Evolutionary conservation across 805 yeast species (phyloP).

Genomic region (Peterozyma xylosa): DNA sequence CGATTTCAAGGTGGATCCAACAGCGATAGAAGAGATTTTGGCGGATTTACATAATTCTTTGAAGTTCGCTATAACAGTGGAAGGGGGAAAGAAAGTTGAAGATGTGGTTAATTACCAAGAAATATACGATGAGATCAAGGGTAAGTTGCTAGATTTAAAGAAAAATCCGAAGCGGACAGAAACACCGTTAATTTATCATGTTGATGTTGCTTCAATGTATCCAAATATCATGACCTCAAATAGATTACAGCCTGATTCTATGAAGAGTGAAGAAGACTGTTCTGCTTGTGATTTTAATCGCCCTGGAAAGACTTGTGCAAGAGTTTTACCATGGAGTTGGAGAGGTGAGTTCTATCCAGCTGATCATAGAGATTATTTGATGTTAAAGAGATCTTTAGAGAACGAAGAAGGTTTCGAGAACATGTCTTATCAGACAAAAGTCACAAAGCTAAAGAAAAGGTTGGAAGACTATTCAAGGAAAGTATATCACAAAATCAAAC

Average conservation of each 20-base stretch:
- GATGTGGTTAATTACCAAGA: constrained; percentile 80
- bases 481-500: constrained; percentile 74
- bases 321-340: constrained; percentile 95
- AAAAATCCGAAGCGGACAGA: constrained; percentile 61
- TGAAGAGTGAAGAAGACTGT: constrained; percentile 91
- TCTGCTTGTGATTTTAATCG: constrained; percentile 96
- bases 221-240: constrained; percentile 98
- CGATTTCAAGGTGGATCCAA: constrained; percentile 72
- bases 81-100: constrained; percentile 61
- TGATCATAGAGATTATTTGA: constrained; percentile 80
- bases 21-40: constrained; percentile 74
- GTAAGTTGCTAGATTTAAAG: constrained; percentile 49
- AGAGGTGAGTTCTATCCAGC: constrained; percentile 95
- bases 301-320: constrained; percentile 90
- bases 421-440: constrained; percentile 71
- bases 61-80: constrained; percentile 77
- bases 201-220: constrained; percentile 99
- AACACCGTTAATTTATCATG: constrained; percentile 86
- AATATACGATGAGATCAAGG: constrained; percentile 50
- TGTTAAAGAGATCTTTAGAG: constrained; percentile 79
- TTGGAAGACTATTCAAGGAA: constrained; percentile 79
- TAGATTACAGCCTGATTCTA: constrained; percentile 95
- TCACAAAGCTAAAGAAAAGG: constrained; percentile 64
- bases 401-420: constrained; percentile 80
- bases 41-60: constrained; percentile 69